Evolutionary conservation across 164 flowering plant genomes (phyloP).

Genomic region (Hamamelis virginiana): DNA sequence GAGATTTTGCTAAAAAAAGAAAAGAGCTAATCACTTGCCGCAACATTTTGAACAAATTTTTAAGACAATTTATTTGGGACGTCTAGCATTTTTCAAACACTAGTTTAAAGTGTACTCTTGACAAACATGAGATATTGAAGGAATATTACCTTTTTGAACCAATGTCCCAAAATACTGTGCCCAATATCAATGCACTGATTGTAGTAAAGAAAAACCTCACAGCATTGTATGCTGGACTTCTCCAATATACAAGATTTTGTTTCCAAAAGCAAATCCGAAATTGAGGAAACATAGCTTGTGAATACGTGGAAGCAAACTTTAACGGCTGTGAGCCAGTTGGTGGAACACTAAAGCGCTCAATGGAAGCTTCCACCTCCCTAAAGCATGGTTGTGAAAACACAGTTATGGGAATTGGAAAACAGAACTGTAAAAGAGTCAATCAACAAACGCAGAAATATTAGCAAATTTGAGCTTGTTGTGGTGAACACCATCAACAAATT

Average conservation of each 20-base stretch:
- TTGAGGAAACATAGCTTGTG: constrained; percentile 50
- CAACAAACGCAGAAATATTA: background rate
- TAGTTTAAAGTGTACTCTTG: too few species aligned
- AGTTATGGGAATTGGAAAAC: background rate
- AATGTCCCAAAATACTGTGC: constrained; percentile 76
- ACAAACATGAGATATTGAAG: background rate
- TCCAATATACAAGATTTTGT: constrained; percentile 87
- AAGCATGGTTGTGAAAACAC: background rate
- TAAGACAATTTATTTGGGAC: too few species aligned
- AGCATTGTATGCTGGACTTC: constrained; percentile 81
- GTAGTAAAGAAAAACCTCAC: constrained; percentile 65
- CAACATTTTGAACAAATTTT: too few species aligned
- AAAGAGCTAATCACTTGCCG: too few species aligned
- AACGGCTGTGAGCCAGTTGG: constrained; percentile 63
- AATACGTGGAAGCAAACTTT: constrained; percentile 49
- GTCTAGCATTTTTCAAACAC: too few species aligned
- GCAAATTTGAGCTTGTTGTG: background rate
- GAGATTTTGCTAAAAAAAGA: too few species aligned
- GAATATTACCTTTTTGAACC: constrained; percentile 68
- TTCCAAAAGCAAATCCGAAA: constrained; percentile 70
- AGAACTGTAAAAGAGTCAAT: background rate
- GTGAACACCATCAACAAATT: background rate
- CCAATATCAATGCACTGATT: constrained; percentile 60
- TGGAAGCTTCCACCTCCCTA: constrained; percentile 72
- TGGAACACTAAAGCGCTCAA: constrained; percentile 56